These are phyloP conservation scores for Ustilago nuda DNA, from an alignment of 1,284 basidiomycete genomes.

Conservation along the genomic window DNA sequence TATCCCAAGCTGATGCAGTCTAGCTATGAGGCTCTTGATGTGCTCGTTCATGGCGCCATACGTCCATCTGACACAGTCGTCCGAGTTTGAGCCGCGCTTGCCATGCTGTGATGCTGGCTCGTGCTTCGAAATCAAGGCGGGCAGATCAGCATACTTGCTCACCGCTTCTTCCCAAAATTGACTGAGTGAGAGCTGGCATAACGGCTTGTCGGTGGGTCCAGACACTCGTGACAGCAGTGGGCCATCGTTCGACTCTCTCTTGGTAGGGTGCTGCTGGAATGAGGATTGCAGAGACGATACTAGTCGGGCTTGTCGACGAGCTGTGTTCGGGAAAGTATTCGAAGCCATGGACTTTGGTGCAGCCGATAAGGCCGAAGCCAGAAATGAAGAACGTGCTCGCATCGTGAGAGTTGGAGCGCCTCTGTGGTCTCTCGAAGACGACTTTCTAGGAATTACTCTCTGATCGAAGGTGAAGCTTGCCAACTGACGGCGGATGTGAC, in stretches of 20 bases:
- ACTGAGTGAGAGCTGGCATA: slow-evolving; percentile 76
- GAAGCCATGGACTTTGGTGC: background rate
- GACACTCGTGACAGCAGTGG: slow-evolving; percentile 54
- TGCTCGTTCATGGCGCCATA: slow-evolving; percentile 79
- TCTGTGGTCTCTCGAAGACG: background rate
- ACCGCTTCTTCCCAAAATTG: slow-evolving; percentile 77
- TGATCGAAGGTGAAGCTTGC: background rate
- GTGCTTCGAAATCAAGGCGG: slow-evolving; percentile 77
- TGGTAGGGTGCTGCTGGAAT: slow-evolving; percentile 36
- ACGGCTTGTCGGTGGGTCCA: slow-evolving; percentile 76
- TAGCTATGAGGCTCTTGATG: slow-evolving; percentile 78
- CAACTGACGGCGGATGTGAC: background rate
- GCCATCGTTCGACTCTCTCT: slow-evolving; percentile 9
- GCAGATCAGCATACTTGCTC: slow-evolving; percentile 72
- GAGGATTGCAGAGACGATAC: slow-evolving; percentile 18
- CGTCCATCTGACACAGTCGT: slow-evolving; percentile 78
- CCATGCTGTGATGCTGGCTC: slow-evolving; percentile 76
- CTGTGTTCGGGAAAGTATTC: background rate
- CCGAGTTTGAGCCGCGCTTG: slow-evolving; percentile 50
- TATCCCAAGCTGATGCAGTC: slow-evolving; percentile 77
- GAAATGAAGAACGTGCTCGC: slow-evolving; percentile 10
- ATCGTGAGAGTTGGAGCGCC: background rate
- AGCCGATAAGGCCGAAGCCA: slow-evolving; percentile 1
- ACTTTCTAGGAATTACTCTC: background rate
- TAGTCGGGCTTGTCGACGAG: slow-evolving; percentile 3